Percentiles rank a stretch among this genome's conserved stretches.
Evolutionary conservation across 768 basidiomycete genomes (phyloP).

Genomic region (Suillus variegatus): DNA sequence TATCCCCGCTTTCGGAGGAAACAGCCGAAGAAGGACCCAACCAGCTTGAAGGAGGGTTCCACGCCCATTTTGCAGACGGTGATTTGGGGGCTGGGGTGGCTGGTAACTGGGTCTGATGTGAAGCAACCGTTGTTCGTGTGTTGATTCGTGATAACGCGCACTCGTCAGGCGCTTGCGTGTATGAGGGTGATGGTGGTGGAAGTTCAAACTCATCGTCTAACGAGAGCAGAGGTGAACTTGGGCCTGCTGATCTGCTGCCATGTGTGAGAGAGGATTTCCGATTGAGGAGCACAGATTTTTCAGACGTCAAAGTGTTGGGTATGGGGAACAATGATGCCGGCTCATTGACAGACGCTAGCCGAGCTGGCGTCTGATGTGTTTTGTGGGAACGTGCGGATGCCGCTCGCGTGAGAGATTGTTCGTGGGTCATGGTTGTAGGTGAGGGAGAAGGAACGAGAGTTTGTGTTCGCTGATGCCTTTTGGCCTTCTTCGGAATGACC

Average conservation of each 20-base stretch:
- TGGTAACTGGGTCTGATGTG: not conserved
- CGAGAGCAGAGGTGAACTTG: no score
- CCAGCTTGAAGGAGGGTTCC: conserved; percentile 30
- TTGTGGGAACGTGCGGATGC: not conserved
- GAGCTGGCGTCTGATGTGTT: not conserved
- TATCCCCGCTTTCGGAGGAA: not conserved
- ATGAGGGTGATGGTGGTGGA: not conserved
- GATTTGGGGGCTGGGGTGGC: not conserved
- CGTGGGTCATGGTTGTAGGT: not conserved
- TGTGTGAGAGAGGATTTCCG: not conserved
- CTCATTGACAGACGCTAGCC: not conserved
- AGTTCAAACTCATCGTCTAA: not conserved
- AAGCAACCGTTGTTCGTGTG: not conserved
- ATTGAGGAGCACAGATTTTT: not conserved
- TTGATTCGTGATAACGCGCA: not conserved
- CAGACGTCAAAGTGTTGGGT: not conserved
- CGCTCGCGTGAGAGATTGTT: not conserved
- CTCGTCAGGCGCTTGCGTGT: not conserved
- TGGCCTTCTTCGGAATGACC: conserved; percentile 2
- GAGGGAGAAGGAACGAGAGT: conserved; percentile 6
- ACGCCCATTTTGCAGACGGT: conserved; percentile 4
- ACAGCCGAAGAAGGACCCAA: conserved; percentile 18
- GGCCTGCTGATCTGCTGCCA: not conserved
- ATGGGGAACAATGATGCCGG: not conserved
- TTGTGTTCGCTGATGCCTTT: conserved; percentile 14